Conservation (phyloP, 108 stramenopile species). For the Pseudonitzschia multiseries region DNA sequence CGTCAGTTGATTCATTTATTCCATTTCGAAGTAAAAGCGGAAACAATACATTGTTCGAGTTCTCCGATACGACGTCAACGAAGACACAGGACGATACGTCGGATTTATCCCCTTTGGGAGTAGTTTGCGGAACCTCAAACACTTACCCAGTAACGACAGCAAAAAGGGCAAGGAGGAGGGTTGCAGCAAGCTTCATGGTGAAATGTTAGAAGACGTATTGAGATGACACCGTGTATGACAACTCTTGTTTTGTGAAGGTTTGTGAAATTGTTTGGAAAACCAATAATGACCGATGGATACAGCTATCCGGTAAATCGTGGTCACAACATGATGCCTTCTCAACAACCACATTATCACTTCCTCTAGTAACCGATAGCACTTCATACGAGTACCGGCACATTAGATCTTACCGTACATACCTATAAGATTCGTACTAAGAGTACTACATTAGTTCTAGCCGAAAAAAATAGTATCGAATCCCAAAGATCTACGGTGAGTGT, state of each 20-base stretch:
- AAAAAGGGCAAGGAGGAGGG: conserved; percentile 31
- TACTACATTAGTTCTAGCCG: no score
- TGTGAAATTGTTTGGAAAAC: no score
- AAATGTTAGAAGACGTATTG: background rate
- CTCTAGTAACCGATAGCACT: no score
- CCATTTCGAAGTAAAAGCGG: background rate
- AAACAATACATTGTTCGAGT: background rate
- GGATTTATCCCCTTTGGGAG: background rate
- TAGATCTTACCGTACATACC: no score
- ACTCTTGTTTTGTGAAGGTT: background rate
- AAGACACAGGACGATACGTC: background rate
- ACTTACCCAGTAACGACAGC: conserved; percentile 36
- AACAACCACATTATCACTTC: background rate
- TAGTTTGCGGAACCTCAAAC: background rate
- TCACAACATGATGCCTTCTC: background rate
- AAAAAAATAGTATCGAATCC: no score
- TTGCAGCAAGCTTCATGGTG: conserved; percentile 37
- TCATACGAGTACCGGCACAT: no score
- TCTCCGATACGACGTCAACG: background rate
- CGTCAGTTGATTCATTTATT: no score
- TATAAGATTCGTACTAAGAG: no score
- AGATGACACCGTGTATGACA: background rate
- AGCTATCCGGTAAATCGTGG: no score
- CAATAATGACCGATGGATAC: background rate
- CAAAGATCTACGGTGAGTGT: no score